Evolutionary conservation across 441 rosid species (phyloP), one percentile per base, ranked within the genome.

Genomic region (Sinapis alba): DNA sequence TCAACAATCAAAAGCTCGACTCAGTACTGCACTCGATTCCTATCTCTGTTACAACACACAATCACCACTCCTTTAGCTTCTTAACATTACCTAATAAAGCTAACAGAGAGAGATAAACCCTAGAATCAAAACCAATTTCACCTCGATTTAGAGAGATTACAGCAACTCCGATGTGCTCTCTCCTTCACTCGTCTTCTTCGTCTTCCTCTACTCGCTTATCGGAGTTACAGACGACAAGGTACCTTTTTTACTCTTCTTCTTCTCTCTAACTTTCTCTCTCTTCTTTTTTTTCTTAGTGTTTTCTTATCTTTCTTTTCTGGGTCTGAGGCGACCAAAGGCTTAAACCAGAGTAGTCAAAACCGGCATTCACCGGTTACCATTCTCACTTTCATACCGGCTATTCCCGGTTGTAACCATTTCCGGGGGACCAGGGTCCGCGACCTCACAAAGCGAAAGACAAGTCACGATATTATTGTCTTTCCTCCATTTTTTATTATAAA

Each of bases 311-410:
- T 72, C 68, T 54, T 79, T 56, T 64, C 88, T 43, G 51, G 51
- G 51, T 43, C 16, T 43, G 51, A 43, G 19, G 51, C 51, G 51
- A 43, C 51, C 51, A 43, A 13, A n/a, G 51, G 51, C 51, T 43
- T n/a, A 43, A 43, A 2, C 51, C n/a, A 36, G 36, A 30, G 51
- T n/a, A 41, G 6, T 13, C 50, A 41, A 41, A 56, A 83, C 92
- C 84, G 91, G 81, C 83, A 74, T 16, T 81, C 60, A 68, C 86
- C 92, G 80, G 89, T 85, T 34, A 5, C 28, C 28, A 3, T 54
- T 43, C 66, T 13, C 75, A 30, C 47, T 74, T 72, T 51, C 53
- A 2, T 7, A 86, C 87, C 73, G 84, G 82, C 80, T 80, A 74
- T 78, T 76, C 18, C 87, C 86, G 83, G 92, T 87, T 28, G 78